Conservation (phyloP, 2,329 filamentous ascomycete genomes). For the Aciculosporium take region DNA sequence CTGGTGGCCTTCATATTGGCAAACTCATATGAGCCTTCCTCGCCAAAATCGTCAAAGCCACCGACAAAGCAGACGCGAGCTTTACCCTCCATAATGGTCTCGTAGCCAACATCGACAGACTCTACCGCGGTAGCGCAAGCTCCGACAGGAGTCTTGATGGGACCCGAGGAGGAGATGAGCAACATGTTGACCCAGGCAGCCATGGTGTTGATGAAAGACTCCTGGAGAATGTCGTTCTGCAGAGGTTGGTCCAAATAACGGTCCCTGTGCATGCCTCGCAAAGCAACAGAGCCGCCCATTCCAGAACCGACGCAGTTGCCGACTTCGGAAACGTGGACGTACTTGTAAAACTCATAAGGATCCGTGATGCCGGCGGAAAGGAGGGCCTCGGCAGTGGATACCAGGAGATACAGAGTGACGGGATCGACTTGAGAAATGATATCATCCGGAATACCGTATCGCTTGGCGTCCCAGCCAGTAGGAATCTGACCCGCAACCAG, state of each 20-base stretch:
- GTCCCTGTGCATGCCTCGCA: constrained; percentile 97
- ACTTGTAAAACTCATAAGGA: constrained; percentile 99
- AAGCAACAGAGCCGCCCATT: constrained; percentile 85
- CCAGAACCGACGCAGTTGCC: constrained; percentile 97
- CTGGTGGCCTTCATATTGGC: constrained; percentile 99
- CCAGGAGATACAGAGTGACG: constrained; percentile 87
- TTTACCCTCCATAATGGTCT: constrained; percentile 97
- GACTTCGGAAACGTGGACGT: constrained; percentile 93
- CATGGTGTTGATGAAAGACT: constrained; percentile 99
- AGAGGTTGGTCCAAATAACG: constrained; percentile 92
- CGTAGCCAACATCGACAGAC: constrained; percentile 93
- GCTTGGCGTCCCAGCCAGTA: constrained; percentile 92
- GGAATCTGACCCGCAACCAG: constrained; percentile 95
- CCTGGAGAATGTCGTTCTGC: constrained; percentile 97
- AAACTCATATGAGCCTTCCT: constrained; percentile 98
- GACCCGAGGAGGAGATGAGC: constrained; percentile 86
- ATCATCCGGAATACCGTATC: constrained; percentile 91
- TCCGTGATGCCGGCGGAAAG: constrained; percentile 92
- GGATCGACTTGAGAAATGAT: constrained; percentile 97
- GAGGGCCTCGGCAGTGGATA: constrained; percentile 83
- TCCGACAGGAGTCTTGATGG: constrained; percentile 96
- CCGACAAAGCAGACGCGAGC: constrained; percentile 93
- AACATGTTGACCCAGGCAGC: constrained; percentile 99
- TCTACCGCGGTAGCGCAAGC: constrained; percentile 96
- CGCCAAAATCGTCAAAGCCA: constrained; percentile 98